Percentiles rank a stretch among this genome's conserved stretches.
Evolutionary conservation across 441 rosid species (phyloP).

Genomic region (Arabidopsis hybrid): DNA sequence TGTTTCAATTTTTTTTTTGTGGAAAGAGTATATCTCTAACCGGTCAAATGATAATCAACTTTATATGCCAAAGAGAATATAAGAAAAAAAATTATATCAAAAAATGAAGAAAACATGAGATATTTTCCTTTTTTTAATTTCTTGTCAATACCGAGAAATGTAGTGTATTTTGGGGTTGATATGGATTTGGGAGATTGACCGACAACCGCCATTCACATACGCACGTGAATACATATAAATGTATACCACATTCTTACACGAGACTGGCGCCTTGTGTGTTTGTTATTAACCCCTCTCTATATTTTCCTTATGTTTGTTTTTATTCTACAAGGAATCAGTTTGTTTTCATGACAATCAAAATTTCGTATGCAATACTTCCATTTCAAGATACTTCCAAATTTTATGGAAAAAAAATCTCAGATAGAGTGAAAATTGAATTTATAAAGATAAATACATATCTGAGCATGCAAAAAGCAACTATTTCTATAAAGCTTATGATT

Average conservation of each 20-base stretch:
- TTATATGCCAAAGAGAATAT: too few relatives aligned
- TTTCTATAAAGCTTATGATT: background rate
- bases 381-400: slow-evolving; percentile 2
- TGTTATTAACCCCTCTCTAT: background rate
- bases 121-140: background rate
- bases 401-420: background rate
- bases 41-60: too few relatives aligned
- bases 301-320: slow-evolving; percentile 18
- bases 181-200: slow-evolving; percentile 26
- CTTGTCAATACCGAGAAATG: background rate
- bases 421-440: background rate
- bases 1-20: background rate
- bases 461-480: background rate
- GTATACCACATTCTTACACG: slow-evolving; percentile 30
- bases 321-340: background rate
- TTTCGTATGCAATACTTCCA: background rate
- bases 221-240: slow-evolving; percentile 43
- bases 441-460: background rate
- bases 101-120: too few relatives aligned
- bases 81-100: too few relatives aligned
- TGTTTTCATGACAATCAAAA: background rate
- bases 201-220: slow-evolving; percentile 23
- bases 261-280: slow-evolving; percentile 28
- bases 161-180: slow-evolving; percentile 5
- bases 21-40: background rate